These are phyloP conservation scores for Calocera viscosa DNA, from an alignment of 768 basidiomycete species.

Conservation along the genomic window DNA sequence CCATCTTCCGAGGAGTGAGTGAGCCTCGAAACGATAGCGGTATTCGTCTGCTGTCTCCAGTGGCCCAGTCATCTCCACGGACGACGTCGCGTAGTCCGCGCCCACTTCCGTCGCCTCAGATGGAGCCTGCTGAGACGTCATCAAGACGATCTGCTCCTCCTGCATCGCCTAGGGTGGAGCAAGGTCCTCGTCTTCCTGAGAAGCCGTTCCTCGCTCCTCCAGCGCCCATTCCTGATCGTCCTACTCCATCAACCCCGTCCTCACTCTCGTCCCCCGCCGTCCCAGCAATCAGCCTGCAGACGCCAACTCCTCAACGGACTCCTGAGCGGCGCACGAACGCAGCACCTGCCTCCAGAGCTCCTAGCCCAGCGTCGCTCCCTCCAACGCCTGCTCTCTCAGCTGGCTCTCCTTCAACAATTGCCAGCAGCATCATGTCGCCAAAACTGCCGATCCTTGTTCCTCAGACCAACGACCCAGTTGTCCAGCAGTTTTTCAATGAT, in stretches of 20 bases:
- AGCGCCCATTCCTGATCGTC: neutral
- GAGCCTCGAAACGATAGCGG: neutral
- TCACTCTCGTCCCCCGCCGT: neutral
- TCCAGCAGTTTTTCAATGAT: conserved; percentile 77
- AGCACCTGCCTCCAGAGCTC: neutral
- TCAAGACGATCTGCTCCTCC: neutral
- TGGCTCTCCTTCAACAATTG: conserved; percentile 7
- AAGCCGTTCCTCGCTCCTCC: conserved; percentile 9
- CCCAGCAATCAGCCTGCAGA: conserved; percentile 22
- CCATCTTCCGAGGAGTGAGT: neutral
- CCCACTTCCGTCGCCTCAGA: conserved; percentile 11
- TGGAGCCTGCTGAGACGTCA: neutral
- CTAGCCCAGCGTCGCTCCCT: neutral
- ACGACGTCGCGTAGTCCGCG: neutral
- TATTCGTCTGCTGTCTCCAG: neutral
- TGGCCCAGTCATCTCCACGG: neutral
- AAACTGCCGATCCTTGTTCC: conserved; percentile 46
- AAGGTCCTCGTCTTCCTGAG: neutral
- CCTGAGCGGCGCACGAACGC: neutral
- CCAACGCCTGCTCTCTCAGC: conserved; percentile 2
- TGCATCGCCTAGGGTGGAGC: neutral
- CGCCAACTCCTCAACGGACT: conserved; percentile 19
- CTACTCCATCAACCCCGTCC: neutral
- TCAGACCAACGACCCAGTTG: conserved; percentile 55
- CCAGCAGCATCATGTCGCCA: conserved; percentile 21